Percentiles rank a stretch among this genome's conserved stretches.
phyloP scores from a whole-genome alignment of 2,329 filamentous ascomycete genomes.

The Ceratocystis cacaofunesta region DNA sequence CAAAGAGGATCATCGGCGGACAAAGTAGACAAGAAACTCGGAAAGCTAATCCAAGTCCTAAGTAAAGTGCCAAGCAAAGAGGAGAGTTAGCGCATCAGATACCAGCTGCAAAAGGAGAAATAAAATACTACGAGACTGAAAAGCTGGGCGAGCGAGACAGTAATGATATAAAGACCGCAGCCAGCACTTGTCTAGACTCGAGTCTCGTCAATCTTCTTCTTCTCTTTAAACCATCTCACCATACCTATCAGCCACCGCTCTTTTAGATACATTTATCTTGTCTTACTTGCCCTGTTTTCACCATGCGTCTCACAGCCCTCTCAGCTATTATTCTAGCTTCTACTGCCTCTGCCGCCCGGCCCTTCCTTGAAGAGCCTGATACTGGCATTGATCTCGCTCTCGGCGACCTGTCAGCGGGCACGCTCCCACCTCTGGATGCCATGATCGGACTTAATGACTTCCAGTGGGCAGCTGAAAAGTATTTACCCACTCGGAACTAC shows the following conservation, averaged over 20 bases:
- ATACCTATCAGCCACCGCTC: neutral
- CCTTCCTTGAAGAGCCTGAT: slow-evolving; percentile 32
- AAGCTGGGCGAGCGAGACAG: neutral
- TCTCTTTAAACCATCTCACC: neutral
- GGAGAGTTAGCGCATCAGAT: too few relatives aligned
- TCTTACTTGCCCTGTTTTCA: neutral
- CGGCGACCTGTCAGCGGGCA: slow-evolving; percentile 22
- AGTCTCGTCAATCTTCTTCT: neutral
- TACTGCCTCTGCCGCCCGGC: slow-evolving; percentile 28
- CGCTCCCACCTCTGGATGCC: slow-evolving; percentile 18
- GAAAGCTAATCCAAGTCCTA: neutral
- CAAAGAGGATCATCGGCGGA: neutral
- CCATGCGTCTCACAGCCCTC: slow-evolving; percentile 18
- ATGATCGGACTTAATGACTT: slow-evolving; percentile 35
- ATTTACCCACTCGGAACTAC: slow-evolving; percentile 29
- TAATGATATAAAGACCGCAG: neutral
- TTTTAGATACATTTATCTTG: neutral
- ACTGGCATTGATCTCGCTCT: slow-evolving; percentile 31
- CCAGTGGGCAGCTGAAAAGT: slow-evolving; percentile 33
- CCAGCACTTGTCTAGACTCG: neutral
- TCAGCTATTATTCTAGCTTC: slow-evolving; percentile 22
- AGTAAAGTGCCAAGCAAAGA: too few relatives aligned
- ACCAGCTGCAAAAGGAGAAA: neutral
- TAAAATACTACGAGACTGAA: neutral
- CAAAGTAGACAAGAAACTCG: neutral